A percentile compares a stretch with the other conserved stretches of the same genome.
Conservation (phyloP, 257 asterid species). For the Primulina eburnea region DNA sequence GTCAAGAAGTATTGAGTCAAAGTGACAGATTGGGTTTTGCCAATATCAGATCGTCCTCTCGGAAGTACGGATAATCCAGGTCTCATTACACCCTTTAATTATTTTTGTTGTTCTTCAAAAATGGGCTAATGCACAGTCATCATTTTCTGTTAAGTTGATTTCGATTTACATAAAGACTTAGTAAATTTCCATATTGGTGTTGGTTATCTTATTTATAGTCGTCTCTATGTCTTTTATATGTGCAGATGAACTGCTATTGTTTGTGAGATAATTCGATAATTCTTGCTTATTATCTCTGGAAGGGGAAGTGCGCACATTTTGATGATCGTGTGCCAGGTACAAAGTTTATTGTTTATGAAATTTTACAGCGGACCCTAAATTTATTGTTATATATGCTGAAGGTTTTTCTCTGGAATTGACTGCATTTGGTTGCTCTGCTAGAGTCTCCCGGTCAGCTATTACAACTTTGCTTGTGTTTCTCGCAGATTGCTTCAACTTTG, state of each 20-base stretch:
- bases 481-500: too few species aligned
- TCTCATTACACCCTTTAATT: conserved; percentile 9
- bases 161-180: neutral
- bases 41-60: conserved; percentile 12
- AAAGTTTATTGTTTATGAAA: neutral
- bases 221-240: neutral
- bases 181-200: neutral
- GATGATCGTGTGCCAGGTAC: neutral
- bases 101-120: neutral
- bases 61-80: conserved; percentile 14
- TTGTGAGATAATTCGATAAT: neutral
- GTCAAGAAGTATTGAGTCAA: neutral
- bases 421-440: too few species aligned
- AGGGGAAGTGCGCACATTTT: neutral
- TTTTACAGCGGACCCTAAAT: neutral
- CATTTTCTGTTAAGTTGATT: neutral
- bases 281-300: neutral
- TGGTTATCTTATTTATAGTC: neutral
- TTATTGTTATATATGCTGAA: neutral
- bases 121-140: neutral
- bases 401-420: neutral
- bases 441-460: too few species aligned
- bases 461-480: too few species aligned
- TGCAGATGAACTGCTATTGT: neutral
- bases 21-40: neutral